Conservation (phyloP, 176 grass and related monocot genomes). For the Bromus sterilis region DNA sequence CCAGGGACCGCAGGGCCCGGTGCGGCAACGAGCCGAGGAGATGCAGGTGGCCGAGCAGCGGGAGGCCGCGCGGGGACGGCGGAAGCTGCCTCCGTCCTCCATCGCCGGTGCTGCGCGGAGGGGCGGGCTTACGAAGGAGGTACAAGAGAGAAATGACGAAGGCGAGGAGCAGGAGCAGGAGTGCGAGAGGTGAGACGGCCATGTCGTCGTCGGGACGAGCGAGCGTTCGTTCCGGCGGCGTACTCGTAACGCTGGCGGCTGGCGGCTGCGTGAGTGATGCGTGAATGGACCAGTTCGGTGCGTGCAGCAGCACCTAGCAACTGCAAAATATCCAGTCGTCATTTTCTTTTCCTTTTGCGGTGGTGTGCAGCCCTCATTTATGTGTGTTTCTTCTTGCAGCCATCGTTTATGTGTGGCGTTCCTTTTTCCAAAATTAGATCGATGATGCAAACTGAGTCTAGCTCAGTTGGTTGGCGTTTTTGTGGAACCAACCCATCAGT, state of each 20-base stretch:
- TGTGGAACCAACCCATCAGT: too few species aligned
- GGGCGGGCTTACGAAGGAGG: neutral
- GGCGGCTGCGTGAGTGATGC: too few species aligned
- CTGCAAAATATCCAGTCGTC: too few species aligned
- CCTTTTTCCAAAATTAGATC: too few species aligned
- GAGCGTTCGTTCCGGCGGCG: neutral
- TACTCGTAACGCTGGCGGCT: neutral
- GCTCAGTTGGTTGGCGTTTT: too few species aligned
- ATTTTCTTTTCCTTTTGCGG: too few species aligned
- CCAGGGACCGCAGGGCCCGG: neutral
- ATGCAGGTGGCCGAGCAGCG: neutral
- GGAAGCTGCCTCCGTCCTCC: neutral
- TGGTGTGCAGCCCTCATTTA: too few species aligned
- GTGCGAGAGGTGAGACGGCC: neutral
- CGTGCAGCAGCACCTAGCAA: too few species aligned
- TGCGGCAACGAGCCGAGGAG: neutral
- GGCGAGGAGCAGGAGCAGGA: neutral
- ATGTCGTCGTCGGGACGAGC: neutral
- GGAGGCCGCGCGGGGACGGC: neutral
- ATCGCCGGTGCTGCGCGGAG: neutral
- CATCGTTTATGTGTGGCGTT: too few species aligned
- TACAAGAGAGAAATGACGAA: neutral
- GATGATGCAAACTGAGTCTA: too few species aligned
- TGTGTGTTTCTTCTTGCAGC: too few species aligned
- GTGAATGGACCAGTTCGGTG: neutral